These are phyloP conservation scores for Codiaeum variegatum DNA, from an alignment of 441 rosid genomes.

Conservation along the genomic window DNA sequence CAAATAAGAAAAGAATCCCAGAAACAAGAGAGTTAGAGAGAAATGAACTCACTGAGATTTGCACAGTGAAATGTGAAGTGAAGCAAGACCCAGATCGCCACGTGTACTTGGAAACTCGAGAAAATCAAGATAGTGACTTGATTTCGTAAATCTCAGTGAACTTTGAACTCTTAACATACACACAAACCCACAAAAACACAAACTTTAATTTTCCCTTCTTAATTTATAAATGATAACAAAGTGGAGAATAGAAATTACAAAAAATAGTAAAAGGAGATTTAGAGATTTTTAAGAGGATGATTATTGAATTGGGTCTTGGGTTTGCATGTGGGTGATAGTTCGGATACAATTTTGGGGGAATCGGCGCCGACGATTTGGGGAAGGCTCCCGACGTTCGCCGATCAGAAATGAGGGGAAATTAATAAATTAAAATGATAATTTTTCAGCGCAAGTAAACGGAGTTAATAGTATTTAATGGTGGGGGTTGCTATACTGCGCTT, in stretches of 20 bases:
- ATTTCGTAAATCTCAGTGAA: constrained; percentile 45
- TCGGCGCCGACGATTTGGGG: constrained; percentile 36
- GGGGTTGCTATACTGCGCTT: constrained; percentile 45
- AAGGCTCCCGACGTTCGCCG: constrained; percentile 59
- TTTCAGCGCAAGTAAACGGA: constrained; percentile 68
- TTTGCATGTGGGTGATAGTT: constrained; percentile 1
- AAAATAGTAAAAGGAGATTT: constrained; percentile 25
- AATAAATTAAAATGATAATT: constrained; percentile 39
- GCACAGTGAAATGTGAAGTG: constrained; percentile 37
- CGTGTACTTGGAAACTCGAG: constrained; percentile 44
- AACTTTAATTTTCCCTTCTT: neutral
- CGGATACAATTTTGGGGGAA: constrained; percentile 10
- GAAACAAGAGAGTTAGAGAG: constrained; percentile 9
- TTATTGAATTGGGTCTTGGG: constrained; percentile 11
- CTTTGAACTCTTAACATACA: constrained; percentile 18
- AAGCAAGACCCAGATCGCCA: constrained; percentile 50
- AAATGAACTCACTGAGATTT: constrained; percentile 50
- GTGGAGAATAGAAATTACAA: constrained; percentile 7
- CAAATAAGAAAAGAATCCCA: constrained; percentile 18
- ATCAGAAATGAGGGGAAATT: constrained; percentile 35
- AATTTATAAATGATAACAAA: constrained; percentile 13
- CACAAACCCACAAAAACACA: constrained; percentile 15
- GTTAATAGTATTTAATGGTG: constrained; percentile 63
- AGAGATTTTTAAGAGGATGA: constrained; percentile 19
- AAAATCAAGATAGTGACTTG: constrained; percentile 44